Evolutionary conservation across 768 basidiomycete species (phyloP).

Genomic region (Austroboletus eburneus): DNA sequence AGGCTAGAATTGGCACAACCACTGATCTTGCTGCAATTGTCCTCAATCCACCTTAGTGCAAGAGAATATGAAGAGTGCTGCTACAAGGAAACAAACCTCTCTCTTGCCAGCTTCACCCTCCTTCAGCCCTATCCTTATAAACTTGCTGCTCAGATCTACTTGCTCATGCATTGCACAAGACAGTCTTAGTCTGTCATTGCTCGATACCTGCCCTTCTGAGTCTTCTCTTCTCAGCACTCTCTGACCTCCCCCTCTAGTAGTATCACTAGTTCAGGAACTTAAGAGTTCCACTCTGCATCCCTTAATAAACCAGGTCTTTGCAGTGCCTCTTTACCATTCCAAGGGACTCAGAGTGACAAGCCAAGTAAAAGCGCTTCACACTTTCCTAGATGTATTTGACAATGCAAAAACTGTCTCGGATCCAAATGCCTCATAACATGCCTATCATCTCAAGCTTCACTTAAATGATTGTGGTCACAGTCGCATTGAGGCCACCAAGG

Average conservation of each 20-base stretch:
- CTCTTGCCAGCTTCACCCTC: conserved; percentile 34
- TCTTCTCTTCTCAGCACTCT: conserved; percentile 9
- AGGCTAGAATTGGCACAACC: conserved; percentile 47
- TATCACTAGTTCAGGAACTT: conserved; percentile 64
- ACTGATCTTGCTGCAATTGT: conserved; percentile 52
- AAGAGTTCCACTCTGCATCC: conserved; percentile 49
- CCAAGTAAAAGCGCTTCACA: conserved; percentile 52
- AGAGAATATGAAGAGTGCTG: conserved; percentile 52
- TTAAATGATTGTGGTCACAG: conserved; percentile 55
- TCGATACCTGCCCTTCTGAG: conserved; percentile 39
- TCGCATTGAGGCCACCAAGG: conserved; percentile 52
- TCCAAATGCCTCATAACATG: conserved; percentile 60
- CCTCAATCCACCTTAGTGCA: conserved; percentile 59
- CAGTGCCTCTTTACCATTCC: conserved; percentile 52
- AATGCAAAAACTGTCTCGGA: conserved; percentile 61
- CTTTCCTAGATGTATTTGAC: conserved; percentile 61
- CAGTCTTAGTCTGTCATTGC: conserved; percentile 56
- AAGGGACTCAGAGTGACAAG: conserved; percentile 47
- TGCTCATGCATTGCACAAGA: conserved; percentile 49
- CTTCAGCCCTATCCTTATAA: conserved; percentile 61
- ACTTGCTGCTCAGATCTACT: conserved; percentile 55
- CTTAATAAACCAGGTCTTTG: conserved; percentile 55
- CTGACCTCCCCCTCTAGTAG: conserved; percentile 39
- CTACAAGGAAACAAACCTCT: conserved; percentile 50
- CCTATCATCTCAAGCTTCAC: conserved; percentile 57